Percentiles rank a stretch among this genome's conserved stretches.
phyloP scores from a whole-genome alignment of 139 green algal genomes.

The Chlorella sorokiniana region DNA sequence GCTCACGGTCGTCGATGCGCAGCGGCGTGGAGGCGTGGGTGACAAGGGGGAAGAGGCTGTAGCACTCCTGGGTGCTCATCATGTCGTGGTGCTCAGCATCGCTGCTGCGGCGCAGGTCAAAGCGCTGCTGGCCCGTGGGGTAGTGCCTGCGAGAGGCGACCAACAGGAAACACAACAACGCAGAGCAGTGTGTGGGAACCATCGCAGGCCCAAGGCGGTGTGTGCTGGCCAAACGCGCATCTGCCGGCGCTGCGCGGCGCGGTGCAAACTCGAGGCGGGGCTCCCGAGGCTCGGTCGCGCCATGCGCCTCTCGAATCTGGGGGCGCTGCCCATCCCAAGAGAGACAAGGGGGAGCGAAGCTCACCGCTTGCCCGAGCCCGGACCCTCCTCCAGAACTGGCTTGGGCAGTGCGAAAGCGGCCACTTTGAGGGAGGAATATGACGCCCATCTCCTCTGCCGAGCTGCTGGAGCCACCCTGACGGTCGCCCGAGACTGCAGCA shows the following conservation, averaged over 20 bases:
- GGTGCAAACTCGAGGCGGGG: no score
- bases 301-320: no score
- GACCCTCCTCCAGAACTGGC: neutral
- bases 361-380: neutral
- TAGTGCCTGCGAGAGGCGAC: neutral
- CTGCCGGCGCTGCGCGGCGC: no score
- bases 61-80: conserved; percentile 26
- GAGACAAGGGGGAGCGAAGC: neutral
- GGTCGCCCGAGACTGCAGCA: no score
- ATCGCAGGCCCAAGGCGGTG: neutral
- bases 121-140: neutral
- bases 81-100: neutral
- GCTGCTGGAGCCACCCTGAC: no score
- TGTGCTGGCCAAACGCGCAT: neutral
- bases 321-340: no score
- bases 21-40: conserved; percentile 23
- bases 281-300: no score
- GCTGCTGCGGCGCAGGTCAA: neutral
- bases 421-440: neutral
- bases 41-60: conserved; percentile 23
- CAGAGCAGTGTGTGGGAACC: neutral
- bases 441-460: no score
- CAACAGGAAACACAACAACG: neutral
- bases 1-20: conserved; percentile 21
- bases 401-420: neutral